phyloP scores from a whole-genome alignment of 306 rosid genomes.

The Styphnolobium japonicum region DNA sequence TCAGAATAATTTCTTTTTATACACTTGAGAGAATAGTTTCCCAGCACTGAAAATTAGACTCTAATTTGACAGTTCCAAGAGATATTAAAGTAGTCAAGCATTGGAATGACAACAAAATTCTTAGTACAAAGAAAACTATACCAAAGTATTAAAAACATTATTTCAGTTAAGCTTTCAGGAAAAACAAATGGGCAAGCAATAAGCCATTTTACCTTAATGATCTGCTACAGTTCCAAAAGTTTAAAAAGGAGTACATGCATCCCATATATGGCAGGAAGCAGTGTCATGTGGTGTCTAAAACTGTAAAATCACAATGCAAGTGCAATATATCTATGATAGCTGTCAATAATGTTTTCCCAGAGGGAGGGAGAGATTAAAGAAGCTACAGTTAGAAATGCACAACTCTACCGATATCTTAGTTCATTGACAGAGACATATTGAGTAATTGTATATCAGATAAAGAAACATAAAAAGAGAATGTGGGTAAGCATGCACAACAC shows the following conservation, averaged over 20 bases:
- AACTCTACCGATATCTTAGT: background rate
- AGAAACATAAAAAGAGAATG: background rate
- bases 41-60: background rate
- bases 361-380: background rate
- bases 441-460: background rate
- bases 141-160: background rate
- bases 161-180: background rate
- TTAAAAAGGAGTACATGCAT: background rate
- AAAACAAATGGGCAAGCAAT: constrained; percentile 1
- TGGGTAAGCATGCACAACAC: background rate
- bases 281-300: background rate
- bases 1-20: background rate
- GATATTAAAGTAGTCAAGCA: background rate
- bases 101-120: background rate
- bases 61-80: constrained; percentile 18
- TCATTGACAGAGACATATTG: background rate
- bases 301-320: constrained; percentile 7
- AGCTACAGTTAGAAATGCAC: background rate
- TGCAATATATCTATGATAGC: background rate
- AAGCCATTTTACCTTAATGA: background rate
- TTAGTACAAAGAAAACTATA: background rate
- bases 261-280: background rate
- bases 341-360: background rate
- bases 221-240: background rate
- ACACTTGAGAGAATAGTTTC: constrained; percentile 6